phyloP scores from a whole-genome alignment of 148 eudicot genomes.

The Chenopodium berlandieri region DNA sequence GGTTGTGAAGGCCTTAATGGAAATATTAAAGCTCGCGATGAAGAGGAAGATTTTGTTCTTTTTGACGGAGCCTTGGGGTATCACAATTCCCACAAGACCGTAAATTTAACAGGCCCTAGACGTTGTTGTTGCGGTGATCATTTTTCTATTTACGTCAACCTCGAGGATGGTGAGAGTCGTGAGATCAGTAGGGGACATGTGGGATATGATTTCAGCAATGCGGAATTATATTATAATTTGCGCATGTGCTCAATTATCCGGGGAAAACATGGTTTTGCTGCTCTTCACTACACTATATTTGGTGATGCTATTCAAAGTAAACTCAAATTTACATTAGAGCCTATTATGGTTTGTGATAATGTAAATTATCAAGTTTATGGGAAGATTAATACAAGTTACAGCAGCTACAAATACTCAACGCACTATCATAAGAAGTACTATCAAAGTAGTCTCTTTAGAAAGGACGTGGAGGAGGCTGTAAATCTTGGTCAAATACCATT shows the following conservation, averaged over 20 bases:
- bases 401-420: neutral
- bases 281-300: constrained; percentile 8
- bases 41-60: neutral
- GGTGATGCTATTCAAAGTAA: constrained; percentile 3
- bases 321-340: neutral
- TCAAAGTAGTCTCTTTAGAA: constrained; percentile 1
- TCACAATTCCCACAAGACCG: no score
- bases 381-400: neutral
- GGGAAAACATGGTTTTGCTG: constrained; percentile 14
- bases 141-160: no score
- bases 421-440: constrained; percentile 1
- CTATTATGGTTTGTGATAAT: neutral
- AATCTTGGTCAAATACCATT: constrained; percentile 2
- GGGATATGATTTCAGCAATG: no score
- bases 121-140: no score
- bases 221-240: no score
- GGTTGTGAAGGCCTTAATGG: neutral
- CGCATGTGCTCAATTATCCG: neutral
- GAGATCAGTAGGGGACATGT: no score
- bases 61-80: no score
- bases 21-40: neutral
- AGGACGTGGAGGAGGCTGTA: neutral
- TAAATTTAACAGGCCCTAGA: no score
- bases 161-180: no score
- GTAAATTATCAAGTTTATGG: neutral